Base-by-base conservation (phyloP, 1,139 yeast species). In the Kodamaea alishanica region DNA sequence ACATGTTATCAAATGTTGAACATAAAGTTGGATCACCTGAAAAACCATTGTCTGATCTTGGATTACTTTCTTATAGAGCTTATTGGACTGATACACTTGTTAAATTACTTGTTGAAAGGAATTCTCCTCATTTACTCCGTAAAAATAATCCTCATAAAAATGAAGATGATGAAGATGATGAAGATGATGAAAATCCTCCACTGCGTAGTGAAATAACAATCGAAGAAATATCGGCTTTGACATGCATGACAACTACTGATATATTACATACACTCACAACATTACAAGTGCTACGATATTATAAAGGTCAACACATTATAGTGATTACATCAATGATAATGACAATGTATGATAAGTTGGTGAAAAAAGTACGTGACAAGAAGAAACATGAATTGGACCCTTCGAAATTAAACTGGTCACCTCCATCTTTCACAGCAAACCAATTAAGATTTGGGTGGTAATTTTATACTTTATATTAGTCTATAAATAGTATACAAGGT, bases 161-260 rank as follows among this genome's bases (percentile, higher is more conserved):
- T 24, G 60, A 54, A 6, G 67, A 57, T 8, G 60, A 57, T 15
- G 68, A 60, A 24, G 40, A 54, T 15, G 67, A 58, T 8, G 62
- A 59, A n/a, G 69, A 61, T 25, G 44, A 55, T 8, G 61, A 51
- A 6, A 53, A 49, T 26, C 47, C 60, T 8, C 49, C 58, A 6
- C 40, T 49, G 7, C 58, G 71, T 11, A 61, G 71, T 27, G 97
- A 89, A 49, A 79, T 87, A 33, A 88, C 97, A 7, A 89, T 92
- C 43, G 99, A 92, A 54, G 98, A 92, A 52, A 84, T 92, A 20
- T 85, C 97, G 22, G 67, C 82, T 8, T 65, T 81, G 34, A 88
- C 97, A 0, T 79, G 97, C 22, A 92, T 92, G 96, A 92, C 98
- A 4, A 90, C 97, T 1, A 86, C 96, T 1, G 98, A 92, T 62